Percentiles rank a stretch among this genome's conserved stretches.
Evolutionary conservation across 2,329 filamentous ascomycete species (phyloP).

Genomic region (Neonectria punicea): DNA sequence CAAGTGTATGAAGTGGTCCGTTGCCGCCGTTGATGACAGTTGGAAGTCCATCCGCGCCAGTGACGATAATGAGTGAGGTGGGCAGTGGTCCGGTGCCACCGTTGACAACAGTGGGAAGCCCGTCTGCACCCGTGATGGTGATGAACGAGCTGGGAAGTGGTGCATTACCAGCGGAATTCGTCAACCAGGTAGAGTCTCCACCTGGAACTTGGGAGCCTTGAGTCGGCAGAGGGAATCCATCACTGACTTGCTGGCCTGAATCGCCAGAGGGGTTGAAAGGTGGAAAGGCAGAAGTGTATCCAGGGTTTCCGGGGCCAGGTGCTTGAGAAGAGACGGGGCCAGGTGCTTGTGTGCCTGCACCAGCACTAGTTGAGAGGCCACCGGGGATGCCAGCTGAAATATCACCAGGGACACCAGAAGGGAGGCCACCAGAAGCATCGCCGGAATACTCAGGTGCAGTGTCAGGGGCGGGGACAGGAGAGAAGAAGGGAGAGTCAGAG

Average conservation of each 20-base stretch:
- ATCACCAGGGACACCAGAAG: constrained; percentile 27
- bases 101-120: constrained; percentile 19
- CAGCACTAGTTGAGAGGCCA: constrained; percentile 23
- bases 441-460: constrained; percentile 38
- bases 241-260: constrained; percentile 32
- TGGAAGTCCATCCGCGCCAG: constrained; percentile 5
- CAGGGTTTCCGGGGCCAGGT: constrained; percentile 23
- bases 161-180: constrained; percentile 24
- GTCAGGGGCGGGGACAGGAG: constrained; percentile 28
- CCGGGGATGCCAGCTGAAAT: constrained; percentile 25
- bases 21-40: background rate
- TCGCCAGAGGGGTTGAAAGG: constrained; percentile 23
- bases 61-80: constrained; percentile 6
- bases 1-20: background rate
- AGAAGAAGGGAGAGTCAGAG: constrained; percentile 16
- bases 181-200: constrained; percentile 27
- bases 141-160: constrained; percentile 31
- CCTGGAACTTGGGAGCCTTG: constrained; percentile 29
- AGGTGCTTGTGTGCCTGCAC: constrained; percentile 26
- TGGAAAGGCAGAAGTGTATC: constrained; percentile 21
- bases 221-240: constrained; percentile 33
- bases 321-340: constrained; percentile 29
- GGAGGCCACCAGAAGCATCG: constrained; percentile 11
- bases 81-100: background rate
- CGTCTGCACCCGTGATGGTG: constrained; percentile 31